These are phyloP conservation scores for Trypanosomatidae sp. DNA, from an alignment of 208 protist species.

Conservation along the genomic window DNA sequence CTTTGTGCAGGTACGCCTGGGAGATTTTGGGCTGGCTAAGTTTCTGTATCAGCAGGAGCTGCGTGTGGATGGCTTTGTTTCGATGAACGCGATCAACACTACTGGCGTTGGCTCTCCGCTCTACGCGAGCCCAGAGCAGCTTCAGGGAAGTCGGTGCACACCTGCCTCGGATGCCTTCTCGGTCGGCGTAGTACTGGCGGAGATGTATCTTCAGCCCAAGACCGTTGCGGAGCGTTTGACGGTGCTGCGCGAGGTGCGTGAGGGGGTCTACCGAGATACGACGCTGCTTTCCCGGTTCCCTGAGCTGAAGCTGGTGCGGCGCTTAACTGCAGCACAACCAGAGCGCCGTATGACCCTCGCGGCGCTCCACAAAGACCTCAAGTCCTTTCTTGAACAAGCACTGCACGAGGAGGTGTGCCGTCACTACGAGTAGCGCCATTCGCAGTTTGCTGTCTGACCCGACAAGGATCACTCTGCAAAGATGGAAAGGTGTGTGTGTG, in stretches of 20 bases:
- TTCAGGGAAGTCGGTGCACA: slow-evolving; percentile 57
- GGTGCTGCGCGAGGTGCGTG: slow-evolving; percentile 55
- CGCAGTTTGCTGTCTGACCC: neutral
- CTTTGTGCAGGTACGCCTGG: slow-evolving; percentile 72
- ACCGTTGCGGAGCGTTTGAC: slow-evolving; percentile 74
- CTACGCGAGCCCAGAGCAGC: slow-evolving; percentile 88
- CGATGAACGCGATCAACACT: slow-evolving; percentile 60
- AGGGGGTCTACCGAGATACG: slow-evolving; percentile 38
- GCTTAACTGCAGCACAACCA: slow-evolving; percentile 31
- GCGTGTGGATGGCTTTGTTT: slow-evolving; percentile 37
- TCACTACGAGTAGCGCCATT: neutral
- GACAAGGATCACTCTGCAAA: neutral
- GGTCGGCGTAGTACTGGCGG: slow-evolving; percentile 65
- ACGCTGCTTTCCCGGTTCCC: slow-evolving; percentile 46
- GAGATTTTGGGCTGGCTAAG: slow-evolving; percentile 85
- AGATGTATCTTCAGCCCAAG: slow-evolving; percentile 83
- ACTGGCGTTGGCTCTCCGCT: slow-evolving; percentile 81
- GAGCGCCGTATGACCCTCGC: slow-evolving; percentile 18
- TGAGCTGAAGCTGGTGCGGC: slow-evolving; percentile 56
- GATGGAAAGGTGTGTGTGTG: neutral
- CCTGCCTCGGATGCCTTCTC: slow-evolving; percentile 70
- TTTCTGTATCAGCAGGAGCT: slow-evolving; percentile 31
- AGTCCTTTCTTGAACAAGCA: slow-evolving; percentile 17
- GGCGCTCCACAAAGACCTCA: slow-evolving; percentile 15
- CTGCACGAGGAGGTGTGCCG: slow-evolving; percentile 13